A percentile compares a stretch with the other conserved stretches of the same genome.
Evolutionary conservation across 768 basidiomycete species (phyloP).

Genomic region (Mrakia blollopis): DNA sequence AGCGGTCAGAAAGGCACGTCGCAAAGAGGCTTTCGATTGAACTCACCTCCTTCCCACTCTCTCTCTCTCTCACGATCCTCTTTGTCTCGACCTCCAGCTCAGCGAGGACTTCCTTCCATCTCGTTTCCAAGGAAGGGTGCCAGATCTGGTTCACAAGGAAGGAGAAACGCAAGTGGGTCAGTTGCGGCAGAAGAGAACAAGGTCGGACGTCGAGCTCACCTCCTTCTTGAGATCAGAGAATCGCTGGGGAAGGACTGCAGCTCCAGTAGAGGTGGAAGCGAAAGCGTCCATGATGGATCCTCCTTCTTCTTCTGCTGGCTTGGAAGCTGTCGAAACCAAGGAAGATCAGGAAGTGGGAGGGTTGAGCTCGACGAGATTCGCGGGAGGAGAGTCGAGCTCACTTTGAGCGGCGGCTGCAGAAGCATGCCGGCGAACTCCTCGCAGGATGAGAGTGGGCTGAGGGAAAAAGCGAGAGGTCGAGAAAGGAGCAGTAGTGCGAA

Average conservation of each 20-base stretch:
- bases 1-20: background rate
- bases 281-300: slow-evolving; percentile 25
- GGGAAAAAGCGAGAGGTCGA: too few relatives aligned
- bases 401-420: too few relatives aligned
- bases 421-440: too few relatives aligned
- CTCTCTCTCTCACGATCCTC: slow-evolving; percentile 51
- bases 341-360: background rate
- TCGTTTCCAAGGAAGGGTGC: slow-evolving; percentile 45
- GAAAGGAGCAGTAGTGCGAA: too few relatives aligned
- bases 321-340: background rate
- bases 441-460: too few relatives aligned
- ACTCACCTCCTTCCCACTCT: slow-evolving; percentile 44
- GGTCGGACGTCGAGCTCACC: background rate
- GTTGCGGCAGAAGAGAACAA: background rate
- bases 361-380: background rate
- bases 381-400: too few relatives aligned
- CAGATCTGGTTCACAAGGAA: slow-evolving; percentile 40
- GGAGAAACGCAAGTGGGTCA: background rate
- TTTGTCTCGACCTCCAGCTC: slow-evolving; percentile 52
- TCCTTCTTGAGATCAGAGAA: slow-evolving; percentile 60
- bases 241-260: slow-evolving; percentile 52
- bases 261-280: slow-evolving; percentile 44
- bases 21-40: background rate
- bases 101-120: slow-evolving; percentile 56
- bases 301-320: background rate